These are phyloP conservation scores for Pyronema omphalodes DNA, from an alignment of 495 filamentous ascomycete genomes.

Conservation along the genomic window DNA sequence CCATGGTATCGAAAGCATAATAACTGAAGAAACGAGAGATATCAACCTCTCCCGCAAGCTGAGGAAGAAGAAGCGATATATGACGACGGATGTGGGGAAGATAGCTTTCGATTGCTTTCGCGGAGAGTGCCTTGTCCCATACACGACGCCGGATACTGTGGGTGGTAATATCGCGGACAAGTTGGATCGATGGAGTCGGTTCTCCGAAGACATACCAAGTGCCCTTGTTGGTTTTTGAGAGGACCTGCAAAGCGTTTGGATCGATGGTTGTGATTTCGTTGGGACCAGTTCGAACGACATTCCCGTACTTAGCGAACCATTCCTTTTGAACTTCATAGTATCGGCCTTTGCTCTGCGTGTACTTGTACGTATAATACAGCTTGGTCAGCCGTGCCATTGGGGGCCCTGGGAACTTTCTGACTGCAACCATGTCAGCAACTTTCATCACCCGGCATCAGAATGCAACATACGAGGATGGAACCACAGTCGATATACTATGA, in stretches of 20 bases:
- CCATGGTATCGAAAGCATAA: conserved; percentile 26
- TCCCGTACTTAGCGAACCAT: background rate
- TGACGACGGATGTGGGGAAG: background rate
- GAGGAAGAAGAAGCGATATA: background rate
- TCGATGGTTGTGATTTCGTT: conserved; percentile 5
- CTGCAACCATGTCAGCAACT: background rate
- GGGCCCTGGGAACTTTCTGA: conserved; percentile 2
- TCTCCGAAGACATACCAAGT: conserved; percentile 1
- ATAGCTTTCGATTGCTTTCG: background rate
- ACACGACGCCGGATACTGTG: conserved; percentile 5
- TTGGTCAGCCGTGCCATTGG: background rate
- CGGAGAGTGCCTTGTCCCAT: conserved; percentile 6
- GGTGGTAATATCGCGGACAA: background rate
- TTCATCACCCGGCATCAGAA: conserved; percentile 1
- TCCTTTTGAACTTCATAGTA: background rate
- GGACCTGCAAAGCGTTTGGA: background rate
- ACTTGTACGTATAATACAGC: background rate
- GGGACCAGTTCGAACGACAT: conserved; percentile 1
- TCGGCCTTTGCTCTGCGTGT: background rate
- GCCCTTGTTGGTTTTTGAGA: conserved; percentile 7
- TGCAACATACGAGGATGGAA: conserved; percentile 6
- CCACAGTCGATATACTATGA: conserved; percentile 5
- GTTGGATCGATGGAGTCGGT: background rate
- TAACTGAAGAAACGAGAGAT: conserved; percentile 14
- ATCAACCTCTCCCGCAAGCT: conserved; percentile 12